Evolutionary conservation across 2,329 filamentous ascomycete genomes (phyloP), one percentile per base, ranked within the genome.

Genomic region (Penicillium frequentans): DNA sequence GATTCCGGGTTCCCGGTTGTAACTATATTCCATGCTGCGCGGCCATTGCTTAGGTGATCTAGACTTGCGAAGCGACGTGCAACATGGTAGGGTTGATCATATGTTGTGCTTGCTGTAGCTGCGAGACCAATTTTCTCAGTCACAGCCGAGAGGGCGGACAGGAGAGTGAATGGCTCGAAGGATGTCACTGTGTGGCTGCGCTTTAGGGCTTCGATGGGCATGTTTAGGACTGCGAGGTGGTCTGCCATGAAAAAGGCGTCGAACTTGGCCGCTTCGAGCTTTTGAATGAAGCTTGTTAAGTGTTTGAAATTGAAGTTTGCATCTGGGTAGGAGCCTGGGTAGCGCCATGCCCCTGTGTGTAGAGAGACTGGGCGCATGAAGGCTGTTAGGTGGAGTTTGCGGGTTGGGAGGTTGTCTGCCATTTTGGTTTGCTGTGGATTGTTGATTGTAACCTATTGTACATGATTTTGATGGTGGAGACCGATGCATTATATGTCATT

Each of bases 291-390:
- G 0, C 75, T 74, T 47, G 79, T 80, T 5, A 85, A 70, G 60
- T 85, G 81, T 21, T 72, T 68, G 14, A 84, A 75, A 60, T 84
- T 84, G 77, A 85, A 84, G 70, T 85, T 85, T 52, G 82, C 82
- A 54, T 85, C 82, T 0, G 82, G 74, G 54, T 81, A 82, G 0
- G 82, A 71, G 3, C 79, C 80, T 0, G 82, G 82, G 59, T 84
- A 84, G 6, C 82, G 75, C 82, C 82, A 84, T 60, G 82, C 82
- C 31, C 83, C 81, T 2, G 81, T 82, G 60, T 85, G 82, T 10
- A 84, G 70, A 46, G 77, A 81, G 2, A 85, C 81, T 1, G 82
- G 83, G 19, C 83, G 79, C 82, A 86, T 85, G 58, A 85, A 85
- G 1, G 82, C 83, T 2, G 83, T 84, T 4, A 86, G 75, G 60